Base-by-base conservation (phyloP, 1,284 basidiomycete species). In the Cronartium quercuum region DNA sequence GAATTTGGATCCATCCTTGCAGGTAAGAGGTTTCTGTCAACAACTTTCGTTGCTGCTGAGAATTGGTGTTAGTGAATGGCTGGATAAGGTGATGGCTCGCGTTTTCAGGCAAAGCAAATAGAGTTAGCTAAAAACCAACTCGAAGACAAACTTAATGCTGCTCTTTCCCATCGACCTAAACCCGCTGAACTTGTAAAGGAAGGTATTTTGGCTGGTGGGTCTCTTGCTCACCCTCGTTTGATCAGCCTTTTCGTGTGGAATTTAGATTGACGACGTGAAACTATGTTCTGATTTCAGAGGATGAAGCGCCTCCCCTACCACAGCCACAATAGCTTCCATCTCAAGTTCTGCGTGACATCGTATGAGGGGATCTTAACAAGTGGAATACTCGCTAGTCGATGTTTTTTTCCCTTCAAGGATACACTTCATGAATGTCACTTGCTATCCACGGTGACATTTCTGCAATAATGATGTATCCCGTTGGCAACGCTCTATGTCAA, bases 61-160 rank as follows among this genome's bases (percentile, higher is more conserved):
- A 35, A 44, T 29, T 38, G 58, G 15, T 12, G 15, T 18, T 29
- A 29, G 29, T 29, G 29, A 29, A 29, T 29, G 57, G 29, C 24
- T 63, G 37, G 38, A 51, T 34, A 21, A 35, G 21, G 62, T 55
- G 18, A 4, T 35, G 76, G 87, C 80, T 81, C 57, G 89, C 89
- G 85, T n/a, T 81, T 90, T 60, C 85, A 89, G 78, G 89, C 88
- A 40, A 87, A 87, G 74, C 85, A 85, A 79, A 87, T 87, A 75
- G 86, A 86, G 76, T 82, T 91, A 69, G 85, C 89, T 81, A 84
- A 87, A 76, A 86, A 87, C 44, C 89, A 89, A 82, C 85, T 89
- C 55, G 87, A 88, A 88, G 86, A 91, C 82, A 88, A 87, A 80
- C 85, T 92, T 61, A 88, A 87, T 73, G 86, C 87, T 73, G 86